Evolutionary conservation across 352 stramenopile species (phyloP).

Genomic region (Phytophthora pseudosyringae): DNA sequence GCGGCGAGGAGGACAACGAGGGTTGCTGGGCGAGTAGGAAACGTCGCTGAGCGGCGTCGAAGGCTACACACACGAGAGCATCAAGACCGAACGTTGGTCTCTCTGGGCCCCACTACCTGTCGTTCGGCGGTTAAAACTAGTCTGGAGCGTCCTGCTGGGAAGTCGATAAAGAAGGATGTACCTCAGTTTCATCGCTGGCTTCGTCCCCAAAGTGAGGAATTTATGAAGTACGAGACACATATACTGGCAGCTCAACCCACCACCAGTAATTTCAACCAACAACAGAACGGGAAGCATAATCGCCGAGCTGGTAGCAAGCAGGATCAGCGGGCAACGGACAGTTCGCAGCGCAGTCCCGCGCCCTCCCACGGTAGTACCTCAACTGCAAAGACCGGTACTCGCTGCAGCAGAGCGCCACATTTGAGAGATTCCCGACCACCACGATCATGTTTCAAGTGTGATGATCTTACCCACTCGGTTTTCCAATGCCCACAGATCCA

Average conservation of each 20-base stretch:
- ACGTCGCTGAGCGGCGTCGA: too few relatives aligned
- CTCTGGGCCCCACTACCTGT: neutral
- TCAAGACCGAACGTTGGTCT: too few relatives aligned
- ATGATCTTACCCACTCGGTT: neutral
- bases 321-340: neutral
- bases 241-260: neutral
- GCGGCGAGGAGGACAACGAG: too few relatives aligned
- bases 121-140: conserved; percentile 8
- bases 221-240: conserved; percentile 23
- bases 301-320: neutral
- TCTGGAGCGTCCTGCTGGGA: conserved; percentile 4
- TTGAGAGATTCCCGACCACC: neutral
- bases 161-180: conserved; percentile 8
- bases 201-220: conserved; percentile 3
- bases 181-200: conserved; percentile 14
- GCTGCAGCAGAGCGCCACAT: neutral
- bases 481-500: conserved; percentile 2
- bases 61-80: too few relatives aligned
- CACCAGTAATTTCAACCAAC: neutral
- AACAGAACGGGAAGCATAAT: neutral
- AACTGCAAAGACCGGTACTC: neutral
- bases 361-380: neutral
- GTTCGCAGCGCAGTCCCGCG: neutral
- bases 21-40: too few relatives aligned
- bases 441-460: neutral